These are phyloP conservation scores for Crassisporium funariophilum DNA, from an alignment of 768 basidiomycete genomes.

Conservation along the genomic window DNA sequence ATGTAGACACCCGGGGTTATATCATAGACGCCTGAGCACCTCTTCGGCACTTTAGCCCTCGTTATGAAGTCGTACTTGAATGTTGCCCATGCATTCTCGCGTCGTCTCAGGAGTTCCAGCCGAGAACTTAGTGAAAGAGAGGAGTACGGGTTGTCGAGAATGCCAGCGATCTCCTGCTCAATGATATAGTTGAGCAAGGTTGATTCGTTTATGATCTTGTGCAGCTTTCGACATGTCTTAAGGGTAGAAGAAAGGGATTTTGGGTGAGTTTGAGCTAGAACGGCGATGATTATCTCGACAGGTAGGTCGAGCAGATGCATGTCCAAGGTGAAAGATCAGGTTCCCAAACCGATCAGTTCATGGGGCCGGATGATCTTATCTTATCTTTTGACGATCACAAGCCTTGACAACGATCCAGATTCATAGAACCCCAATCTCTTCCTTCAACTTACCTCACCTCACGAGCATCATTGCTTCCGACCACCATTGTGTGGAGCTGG, in stretches of 20 bases:
- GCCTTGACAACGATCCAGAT: too few species aligned
- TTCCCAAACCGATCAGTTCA: too few species aligned
- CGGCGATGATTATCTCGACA: conserved; percentile 10
- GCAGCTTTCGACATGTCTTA: conserved; percentile 9
- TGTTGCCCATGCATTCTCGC: conserved; percentile 15
- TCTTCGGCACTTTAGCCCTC: conserved; percentile 13
- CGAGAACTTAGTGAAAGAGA: conserved; percentile 6
- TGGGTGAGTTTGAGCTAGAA: too few species aligned
- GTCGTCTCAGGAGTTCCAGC: conserved; percentile 1
- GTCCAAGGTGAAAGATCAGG: too few species aligned
- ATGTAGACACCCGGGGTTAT: conserved; percentile 15
- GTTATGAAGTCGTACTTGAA: conserved; percentile 11
- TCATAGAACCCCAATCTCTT: too few species aligned
- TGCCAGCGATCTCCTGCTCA: conserved; percentile 16
- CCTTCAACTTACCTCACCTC: too few species aligned
- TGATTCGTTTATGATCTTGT: conserved; percentile 12
- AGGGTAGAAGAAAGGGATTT: conserved; percentile 2
- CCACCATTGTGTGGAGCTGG: too few species aligned
- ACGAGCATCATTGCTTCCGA: too few species aligned
- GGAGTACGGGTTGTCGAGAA: conserved; percentile 16
- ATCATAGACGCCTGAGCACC: conserved; percentile 16
- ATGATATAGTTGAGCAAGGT: conserved; percentile 8
- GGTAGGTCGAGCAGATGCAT: conserved; percentile 12
- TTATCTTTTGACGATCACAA: too few species aligned
- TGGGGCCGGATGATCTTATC: too few species aligned